These are phyloP conservation scores for Xylaria palmicola DNA, from an alignment of 495 filamentous ascomycete species.

Conservation along the genomic window DNA sequence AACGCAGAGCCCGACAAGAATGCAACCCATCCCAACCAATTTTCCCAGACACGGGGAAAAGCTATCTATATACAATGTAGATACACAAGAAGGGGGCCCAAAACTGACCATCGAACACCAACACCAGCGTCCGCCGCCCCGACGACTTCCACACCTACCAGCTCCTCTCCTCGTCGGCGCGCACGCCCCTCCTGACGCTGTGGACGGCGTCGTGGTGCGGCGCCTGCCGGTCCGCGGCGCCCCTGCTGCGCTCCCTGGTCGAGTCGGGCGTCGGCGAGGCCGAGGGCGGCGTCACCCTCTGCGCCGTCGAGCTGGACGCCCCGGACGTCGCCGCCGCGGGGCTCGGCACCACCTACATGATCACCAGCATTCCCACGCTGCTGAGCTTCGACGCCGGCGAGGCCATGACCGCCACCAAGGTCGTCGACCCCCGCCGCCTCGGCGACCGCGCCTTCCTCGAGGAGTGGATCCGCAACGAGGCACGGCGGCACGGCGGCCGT, in stretches of 20 bases:
- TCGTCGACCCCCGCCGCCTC: slow-evolving; percentile 54
- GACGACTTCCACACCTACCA: slow-evolving; percentile 61
- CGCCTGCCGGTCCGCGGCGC: slow-evolving; percentile 55
- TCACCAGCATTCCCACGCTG: slow-evolving; percentile 66
- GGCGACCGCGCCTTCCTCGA: slow-evolving; percentile 54
- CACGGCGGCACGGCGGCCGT: slow-evolving; percentile 49
- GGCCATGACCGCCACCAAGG: slow-evolving; percentile 52
- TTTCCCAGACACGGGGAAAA: too few relatives aligned
- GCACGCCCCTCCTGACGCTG: slow-evolving; percentile 62
- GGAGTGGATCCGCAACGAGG: slow-evolving; percentile 62
- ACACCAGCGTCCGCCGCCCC: slow-evolving; percentile 53
- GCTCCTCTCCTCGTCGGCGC: slow-evolving; percentile 55
- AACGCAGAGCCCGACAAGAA: too few relatives aligned
- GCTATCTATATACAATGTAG: neutral
- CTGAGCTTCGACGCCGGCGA: slow-evolving; percentile 64
- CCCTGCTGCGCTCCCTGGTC: slow-evolving; percentile 53
- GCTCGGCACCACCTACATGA: slow-evolving; percentile 57
- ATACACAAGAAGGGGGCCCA: neutral
- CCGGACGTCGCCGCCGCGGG: slow-evolving; percentile 50
- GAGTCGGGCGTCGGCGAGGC: slow-evolving; percentile 57
- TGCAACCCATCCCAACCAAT: too few relatives aligned
- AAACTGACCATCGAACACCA: neutral
- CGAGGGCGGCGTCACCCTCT: slow-evolving; percentile 60
- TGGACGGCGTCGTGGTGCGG: slow-evolving; percentile 69
- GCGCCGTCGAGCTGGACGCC: slow-evolving; percentile 62